These are phyloP conservation scores for Nephromyces sp. DNA, from an alignment of 169 alveolate genomes.

Conservation along the genomic window DNA sequence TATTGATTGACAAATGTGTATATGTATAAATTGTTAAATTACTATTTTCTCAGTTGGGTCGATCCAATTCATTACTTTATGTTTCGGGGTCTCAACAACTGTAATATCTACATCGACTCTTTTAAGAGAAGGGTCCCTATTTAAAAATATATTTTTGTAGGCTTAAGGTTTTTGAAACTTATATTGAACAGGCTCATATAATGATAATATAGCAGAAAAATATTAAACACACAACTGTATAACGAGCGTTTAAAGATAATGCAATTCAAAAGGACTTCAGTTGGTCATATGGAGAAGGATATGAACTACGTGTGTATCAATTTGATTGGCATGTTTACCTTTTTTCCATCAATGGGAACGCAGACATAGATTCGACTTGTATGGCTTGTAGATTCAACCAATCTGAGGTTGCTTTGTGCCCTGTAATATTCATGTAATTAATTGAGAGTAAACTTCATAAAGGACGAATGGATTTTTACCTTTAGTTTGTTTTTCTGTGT, in stretches of 20 bases:
- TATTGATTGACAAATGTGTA: no score
- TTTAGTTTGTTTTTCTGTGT: no score
- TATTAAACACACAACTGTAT: background rate
- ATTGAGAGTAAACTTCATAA: no score
- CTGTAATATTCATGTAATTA: background rate
- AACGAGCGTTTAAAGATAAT: no score
- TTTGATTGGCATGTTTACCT: background rate
- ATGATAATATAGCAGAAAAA: background rate
- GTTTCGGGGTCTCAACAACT: conserved; percentile 52
- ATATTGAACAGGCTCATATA: background rate
- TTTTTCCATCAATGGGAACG: conserved; percentile 31
- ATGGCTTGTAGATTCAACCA: conserved; percentile 38
- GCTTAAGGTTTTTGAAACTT: background rate
- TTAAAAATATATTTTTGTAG: background rate
- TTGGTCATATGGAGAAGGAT: no score
- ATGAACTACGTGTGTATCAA: no score
- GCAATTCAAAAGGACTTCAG: no score
- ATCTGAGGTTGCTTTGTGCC: conserved; percentile 31
- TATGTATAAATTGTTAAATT: conserved; percentile 23
- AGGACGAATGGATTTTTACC: no score
- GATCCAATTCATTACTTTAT: conserved; percentile 73
- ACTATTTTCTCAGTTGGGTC: conserved; percentile 72
- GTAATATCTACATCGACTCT: conserved; percentile 74
- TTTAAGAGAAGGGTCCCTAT: conserved; percentile 70
- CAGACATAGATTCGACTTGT: conserved; percentile 41